Evolutionary conservation across 2,329 filamentous ascomycete species (phyloP).

Genomic region (Zymoseptoria brevis): DNA sequence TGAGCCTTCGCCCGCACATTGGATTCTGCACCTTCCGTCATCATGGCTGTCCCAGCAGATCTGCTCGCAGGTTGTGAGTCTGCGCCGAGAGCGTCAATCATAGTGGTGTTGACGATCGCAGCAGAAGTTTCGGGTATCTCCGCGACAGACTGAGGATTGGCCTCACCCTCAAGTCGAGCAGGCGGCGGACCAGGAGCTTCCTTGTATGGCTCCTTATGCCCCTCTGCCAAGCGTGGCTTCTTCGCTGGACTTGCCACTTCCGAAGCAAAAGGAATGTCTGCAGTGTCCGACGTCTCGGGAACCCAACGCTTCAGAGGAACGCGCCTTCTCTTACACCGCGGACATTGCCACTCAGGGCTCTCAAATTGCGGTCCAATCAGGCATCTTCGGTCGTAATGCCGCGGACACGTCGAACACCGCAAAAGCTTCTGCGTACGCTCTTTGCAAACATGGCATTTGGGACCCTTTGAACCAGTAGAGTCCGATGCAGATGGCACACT

Average conservation of each 20-base stretch:
- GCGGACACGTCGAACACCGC: conserved; percentile 8
- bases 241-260: not conserved
- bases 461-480: not conserved
- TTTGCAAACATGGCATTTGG: conserved; percentile 8
- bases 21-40: not conserved
- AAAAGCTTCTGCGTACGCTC: conserved; percentile 1
- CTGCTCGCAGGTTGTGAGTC: not conserved
- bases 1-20: too few relatives aligned
- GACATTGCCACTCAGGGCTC: conserved; percentile 23
- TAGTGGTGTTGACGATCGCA: not conserved
- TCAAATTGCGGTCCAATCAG: not conserved
- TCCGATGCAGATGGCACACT: conserved; percentile 7
- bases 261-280: not conserved
- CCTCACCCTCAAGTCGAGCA: not conserved
- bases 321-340: conserved; percentile 18
- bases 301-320: not conserved
- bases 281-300: not conserved
- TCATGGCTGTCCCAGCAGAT: not conserved
- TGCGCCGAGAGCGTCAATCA: not conserved
- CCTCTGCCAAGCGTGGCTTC: not conserved
- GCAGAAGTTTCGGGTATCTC: not conserved
- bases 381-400: conserved; percentile 13
- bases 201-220: not conserved
- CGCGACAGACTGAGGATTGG: not conserved
- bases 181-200: not conserved